phyloP scores from a whole-genome alignment of 495 filamentous ascomycete species.

The Talaromyces borbonicus region DNA sequence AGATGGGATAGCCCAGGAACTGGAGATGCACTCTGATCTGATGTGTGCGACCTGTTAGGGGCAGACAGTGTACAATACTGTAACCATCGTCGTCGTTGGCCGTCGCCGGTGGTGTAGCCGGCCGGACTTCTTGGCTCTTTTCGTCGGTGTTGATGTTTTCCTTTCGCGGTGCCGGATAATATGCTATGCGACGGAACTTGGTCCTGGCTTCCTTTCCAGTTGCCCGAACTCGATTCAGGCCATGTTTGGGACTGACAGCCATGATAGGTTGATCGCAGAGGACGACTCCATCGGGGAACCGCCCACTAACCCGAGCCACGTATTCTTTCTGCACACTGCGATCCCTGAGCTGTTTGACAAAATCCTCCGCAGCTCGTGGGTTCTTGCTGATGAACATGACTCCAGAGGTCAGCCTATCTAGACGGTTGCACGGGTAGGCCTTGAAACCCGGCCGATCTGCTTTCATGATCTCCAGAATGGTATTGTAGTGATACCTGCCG shows the following conservation, averaged over 20 bases:
- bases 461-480: slow-evolving; percentile 85
- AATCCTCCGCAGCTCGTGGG: slow-evolving; percentile 63
- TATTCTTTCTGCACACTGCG: slow-evolving; percentile 90
- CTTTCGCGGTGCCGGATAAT: slow-evolving; percentile 52
- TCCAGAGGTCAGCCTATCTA: slow-evolving; percentile 90
- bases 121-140: slow-evolving; percentile 19
- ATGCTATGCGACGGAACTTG: slow-evolving; percentile 80
- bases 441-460: slow-evolving; percentile 61
- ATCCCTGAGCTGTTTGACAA: slow-evolving; percentile 59
- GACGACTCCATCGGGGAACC: slow-evolving; percentile 72
- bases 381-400: slow-evolving; percentile 96
- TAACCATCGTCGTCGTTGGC: slow-evolving; percentile 54
- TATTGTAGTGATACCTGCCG: slow-evolving; percentile 91
- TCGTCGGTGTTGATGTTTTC: slow-evolving; percentile 10
- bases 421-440: slow-evolving; percentile 79
- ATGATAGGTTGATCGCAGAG: slow-evolving; percentile 91
- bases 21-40: slow-evolving; percentile 94
- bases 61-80: slow-evolving; percentile 88
- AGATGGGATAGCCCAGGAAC: slow-evolving; percentile 86
- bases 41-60: slow-evolving; percentile 88
- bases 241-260: slow-evolving; percentile 87
- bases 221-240: slow-evolving; percentile 84
- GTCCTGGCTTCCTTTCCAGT: slow-evolving; percentile 84
- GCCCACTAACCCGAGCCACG: slow-evolving; percentile 78
- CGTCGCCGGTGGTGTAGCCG: slow-evolving; percentile 27